phyloP scores from a whole-genome alignment of 169 alveolate genomes.

The Cryptosporidium baileyi region DNA sequence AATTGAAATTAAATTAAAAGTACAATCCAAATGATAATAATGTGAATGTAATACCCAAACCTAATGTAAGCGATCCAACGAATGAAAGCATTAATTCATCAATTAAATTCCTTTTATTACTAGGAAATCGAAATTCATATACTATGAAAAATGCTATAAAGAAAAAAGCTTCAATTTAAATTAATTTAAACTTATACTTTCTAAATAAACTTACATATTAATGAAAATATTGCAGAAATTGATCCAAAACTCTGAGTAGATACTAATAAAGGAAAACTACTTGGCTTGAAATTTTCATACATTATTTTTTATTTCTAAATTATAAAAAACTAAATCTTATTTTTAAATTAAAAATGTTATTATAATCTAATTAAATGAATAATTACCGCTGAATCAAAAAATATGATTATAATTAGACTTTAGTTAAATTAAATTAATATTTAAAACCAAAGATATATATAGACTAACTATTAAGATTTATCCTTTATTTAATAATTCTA shows the following conservation, averaged over 20 bases:
- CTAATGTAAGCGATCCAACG: conserved; percentile 49
- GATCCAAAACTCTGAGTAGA: conserved; percentile 34
- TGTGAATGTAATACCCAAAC: conserved; percentile 45
- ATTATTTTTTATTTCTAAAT: background rate
- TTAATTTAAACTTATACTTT: background rate
- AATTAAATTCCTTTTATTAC: background rate
- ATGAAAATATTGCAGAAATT: background rate
- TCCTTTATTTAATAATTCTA: no score
- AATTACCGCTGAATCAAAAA: no score
- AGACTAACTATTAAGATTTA: no score
- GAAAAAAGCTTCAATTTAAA: conserved; percentile 14
- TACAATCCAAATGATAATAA: conserved; percentile 55
- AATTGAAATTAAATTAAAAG: no score
- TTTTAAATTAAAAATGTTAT: background rate
- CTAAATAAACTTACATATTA: conserved; percentile 26
- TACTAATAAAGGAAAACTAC: conserved; percentile 41
- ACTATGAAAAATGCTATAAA: conserved; percentile 62
- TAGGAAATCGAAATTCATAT: conserved; percentile 50
- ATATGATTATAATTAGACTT: no score
- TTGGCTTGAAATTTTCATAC: conserved; percentile 17
- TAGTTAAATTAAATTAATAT: no score
- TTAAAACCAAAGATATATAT: no score
- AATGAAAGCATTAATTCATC: conserved; percentile 37
- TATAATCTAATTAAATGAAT: no score
- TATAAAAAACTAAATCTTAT: background rate